Percentiles rank a stretch among this genome's conserved stretches.
Evolutionary conservation across 805 yeast species (phyloP).

Genomic region (Scheffersomyces spartinae): DNA sequence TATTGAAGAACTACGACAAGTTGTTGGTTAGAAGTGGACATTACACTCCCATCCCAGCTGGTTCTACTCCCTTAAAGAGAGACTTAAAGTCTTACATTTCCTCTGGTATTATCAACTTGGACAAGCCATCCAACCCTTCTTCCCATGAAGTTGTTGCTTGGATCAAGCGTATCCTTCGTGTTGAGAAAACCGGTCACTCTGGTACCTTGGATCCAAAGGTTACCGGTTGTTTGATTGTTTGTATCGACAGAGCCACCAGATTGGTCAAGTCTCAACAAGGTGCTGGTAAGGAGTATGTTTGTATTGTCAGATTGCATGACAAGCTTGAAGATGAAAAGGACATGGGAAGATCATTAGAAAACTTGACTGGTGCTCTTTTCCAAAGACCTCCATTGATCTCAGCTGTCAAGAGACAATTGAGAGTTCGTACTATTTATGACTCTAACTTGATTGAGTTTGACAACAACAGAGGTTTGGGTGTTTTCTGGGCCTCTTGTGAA

Average conservation of each 20-base stretch:
- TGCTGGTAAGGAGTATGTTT: constrained; percentile 99
- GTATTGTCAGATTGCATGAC: constrained; percentile 93
- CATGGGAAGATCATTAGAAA: constrained; percentile 78
- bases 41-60: constrained; percentile 94
- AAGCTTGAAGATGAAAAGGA: constrained; percentile 85
- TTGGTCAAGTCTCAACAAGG: constrained; percentile 98
- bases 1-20: constrained; percentile 89
- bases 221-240: constrained; percentile 96
- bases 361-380: constrained; percentile 95
- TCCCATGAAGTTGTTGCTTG: constrained; percentile 99
- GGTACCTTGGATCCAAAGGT: constrained; percentile 99
- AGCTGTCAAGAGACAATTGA: constrained; percentile 97
- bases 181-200: constrained; percentile 97
- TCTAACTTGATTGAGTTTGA: constrained; percentile 93
- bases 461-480: constrained; percentile 92
- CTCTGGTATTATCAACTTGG: constrained; percentile 94
- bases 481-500: constrained; percentile 99
- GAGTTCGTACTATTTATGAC: constrained; percentile 96
- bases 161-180: constrained; percentile 91
- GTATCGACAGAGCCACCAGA: constrained; percentile 97
- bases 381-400: constrained; percentile 99
- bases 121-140: constrained; percentile 96
- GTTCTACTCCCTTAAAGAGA: constrained; percentile 89
- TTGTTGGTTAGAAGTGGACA: constrained; percentile 92
- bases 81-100: constrained; percentile 82